These are phyloP conservation scores for Colletotrichum lindemuthianum DNA, from an alignment of 2,329 filamentous ascomycete species.

Conservation along the genomic window DNA sequence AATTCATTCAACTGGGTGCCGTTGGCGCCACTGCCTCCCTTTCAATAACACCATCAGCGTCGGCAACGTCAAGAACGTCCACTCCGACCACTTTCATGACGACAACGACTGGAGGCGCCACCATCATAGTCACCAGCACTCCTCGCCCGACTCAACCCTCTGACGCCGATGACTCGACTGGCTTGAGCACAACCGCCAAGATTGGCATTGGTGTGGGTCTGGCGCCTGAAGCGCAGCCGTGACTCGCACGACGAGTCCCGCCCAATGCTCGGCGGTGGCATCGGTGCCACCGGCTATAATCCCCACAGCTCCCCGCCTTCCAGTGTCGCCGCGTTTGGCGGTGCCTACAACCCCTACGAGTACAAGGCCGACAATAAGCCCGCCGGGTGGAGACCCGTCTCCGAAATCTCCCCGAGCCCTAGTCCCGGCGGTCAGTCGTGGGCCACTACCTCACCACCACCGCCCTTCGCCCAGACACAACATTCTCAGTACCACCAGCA, in stretches of 20 bases:
- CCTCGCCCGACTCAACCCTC: not conserved
- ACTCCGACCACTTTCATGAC: slow-evolving; percentile 30
- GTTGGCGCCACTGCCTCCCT: slow-evolving; percentile 33
- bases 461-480: slow-evolving; percentile 15
- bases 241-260: slow-evolving; percentile 31
- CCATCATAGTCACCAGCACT: slow-evolving; percentile 24
- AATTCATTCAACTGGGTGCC: slow-evolving; percentile 48
- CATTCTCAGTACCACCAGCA: slow-evolving; percentile 9
- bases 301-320: slow-evolving; percentile 19
- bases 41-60: slow-evolving; percentile 36
- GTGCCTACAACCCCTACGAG: slow-evolving; percentile 5
- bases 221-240: slow-evolving; percentile 31
- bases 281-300: slow-evolving; percentile 13
- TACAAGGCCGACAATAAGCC: slow-evolving; percentile 22
- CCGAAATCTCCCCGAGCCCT: slow-evolving; percentile 1
- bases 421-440: slow-evolving; percentile 31
- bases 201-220: slow-evolving; percentile 53
- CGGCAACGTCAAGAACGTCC: slow-evolving; percentile 36
- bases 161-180: slow-evolving; percentile 6
- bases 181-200: slow-evolving; percentile 49
- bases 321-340: slow-evolving; percentile 10
- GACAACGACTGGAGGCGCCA: slow-evolving; percentile 24
- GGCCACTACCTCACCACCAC: slow-evolving; percentile 19
- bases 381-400: slow-evolving; percentile 11
- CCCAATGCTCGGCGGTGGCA: slow-evolving; percentile 34